Base-by-base conservation (phyloP, 257 asterid species). In the Fraxinus americana region DNA sequence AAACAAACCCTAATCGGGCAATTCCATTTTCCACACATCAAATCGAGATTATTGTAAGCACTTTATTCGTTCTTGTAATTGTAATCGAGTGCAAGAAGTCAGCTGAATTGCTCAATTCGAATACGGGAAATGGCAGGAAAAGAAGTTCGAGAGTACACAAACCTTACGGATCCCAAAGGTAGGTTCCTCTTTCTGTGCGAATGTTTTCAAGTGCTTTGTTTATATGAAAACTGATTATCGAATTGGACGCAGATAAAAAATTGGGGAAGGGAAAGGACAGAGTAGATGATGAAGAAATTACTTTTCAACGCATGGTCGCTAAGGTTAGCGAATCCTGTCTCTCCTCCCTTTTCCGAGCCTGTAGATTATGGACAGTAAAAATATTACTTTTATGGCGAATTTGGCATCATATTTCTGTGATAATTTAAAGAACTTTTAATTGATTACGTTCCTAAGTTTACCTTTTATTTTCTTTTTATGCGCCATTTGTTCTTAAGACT, bases 251-350 rank as follows among this genome's bases (percentile, higher is more conserved):
- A 94, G 97, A 91, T 80, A 95, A 88, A 71, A 94, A 92, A 77
- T 85, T 50, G 86, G 97, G 97, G 59, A 95, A 91, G 86, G 98
- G 96, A 21, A 95, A 91, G 83, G 99, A 95, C 80, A 86, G 86
- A 80, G 83, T 93, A 70, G 97, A 95, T 73, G 97, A 95, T 41
- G 94, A 91, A 85, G 99, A 93, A 82, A 76, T 91, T 70, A 93
- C 99, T 72, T 95, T 95, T 85, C 99, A 91, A 84, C 97, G 97
- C 71, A 95, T 93, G 98, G 99, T 95, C 67, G 87, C 98, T 86
- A 95, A 95, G 99, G 98, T 95, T 93, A 91, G 92, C 85, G 88
- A 88, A 83, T 85, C 85, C 87, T 81, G 87, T 80, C 87, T 87
- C 87, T 79, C 88, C 81, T 45, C 71, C 63, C 17, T 66, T 11